phyloP scores from a whole-genome alignment of 768 basidiomycete species.

The Termitomyces sp. region DNA sequence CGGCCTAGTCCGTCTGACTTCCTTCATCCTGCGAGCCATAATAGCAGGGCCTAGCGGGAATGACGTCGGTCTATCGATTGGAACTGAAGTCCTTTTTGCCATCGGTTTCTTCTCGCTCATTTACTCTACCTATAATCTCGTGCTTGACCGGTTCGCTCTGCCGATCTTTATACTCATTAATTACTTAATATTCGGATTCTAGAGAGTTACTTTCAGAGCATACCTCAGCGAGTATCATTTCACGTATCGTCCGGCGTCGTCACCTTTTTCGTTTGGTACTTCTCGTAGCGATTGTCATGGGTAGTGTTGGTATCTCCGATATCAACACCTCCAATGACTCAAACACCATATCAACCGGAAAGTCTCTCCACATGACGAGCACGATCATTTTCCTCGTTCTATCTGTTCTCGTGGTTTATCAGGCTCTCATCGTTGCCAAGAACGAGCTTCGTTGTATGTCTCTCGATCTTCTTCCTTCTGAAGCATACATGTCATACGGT shows the following conservation, averaged over 20 bases:
- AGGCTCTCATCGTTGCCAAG: conserved; percentile 11
- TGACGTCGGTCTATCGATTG: conserved; percentile 21
- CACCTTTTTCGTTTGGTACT: conserved; percentile 13
- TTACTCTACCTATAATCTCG: conserved; percentile 26
- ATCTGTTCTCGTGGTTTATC: conserved; percentile 14
- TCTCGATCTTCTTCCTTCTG: background rate
- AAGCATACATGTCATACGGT: background rate
- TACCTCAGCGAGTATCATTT: background rate
- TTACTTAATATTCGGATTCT: background rate
- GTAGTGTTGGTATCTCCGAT: conserved; percentile 16
- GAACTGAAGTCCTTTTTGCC: conserved; percentile 20
- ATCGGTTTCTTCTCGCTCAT: conserved; percentile 28
- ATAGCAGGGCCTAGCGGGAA: conserved; percentile 19
- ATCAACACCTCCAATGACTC: conserved; percentile 6
- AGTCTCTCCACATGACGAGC: conserved; percentile 13
- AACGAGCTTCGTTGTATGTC: conserved; percentile 2
- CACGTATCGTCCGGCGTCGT: conserved; percentile 9
- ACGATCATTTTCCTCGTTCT: conserved; percentile 19
- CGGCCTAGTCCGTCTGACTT: conserved; percentile 19
- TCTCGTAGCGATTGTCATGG: conserved; percentile 12
- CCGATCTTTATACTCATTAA: background rate
- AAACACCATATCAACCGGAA: background rate
- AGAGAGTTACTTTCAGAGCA: conserved; percentile 3
- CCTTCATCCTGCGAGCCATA: conserved; percentile 22
- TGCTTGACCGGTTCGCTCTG: conserved; percentile 23